These are phyloP conservation scores for Paraphysoderma sedebokerense DNA, from an alignment of 371 early-diverging fungal genomes.

Conservation along the genomic window DNA sequence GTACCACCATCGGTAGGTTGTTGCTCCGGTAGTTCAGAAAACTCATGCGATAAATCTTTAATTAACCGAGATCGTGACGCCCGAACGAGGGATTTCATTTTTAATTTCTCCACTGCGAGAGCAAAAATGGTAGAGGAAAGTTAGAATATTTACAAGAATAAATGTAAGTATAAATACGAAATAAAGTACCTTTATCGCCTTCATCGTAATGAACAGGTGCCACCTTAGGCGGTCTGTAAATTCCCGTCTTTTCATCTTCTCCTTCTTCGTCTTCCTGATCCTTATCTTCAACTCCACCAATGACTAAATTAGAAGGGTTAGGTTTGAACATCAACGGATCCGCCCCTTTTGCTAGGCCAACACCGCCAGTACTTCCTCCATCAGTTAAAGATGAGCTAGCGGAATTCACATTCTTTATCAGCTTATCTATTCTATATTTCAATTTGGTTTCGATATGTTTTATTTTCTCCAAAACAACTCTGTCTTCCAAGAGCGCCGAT, in stretches of 20 bases:
- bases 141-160: background rate
- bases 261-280: constrained; percentile 13
- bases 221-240: constrained; percentile 76
- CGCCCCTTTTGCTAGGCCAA: constrained; percentile 6
- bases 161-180: constrained; percentile 3
- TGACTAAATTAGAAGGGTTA: constrained; percentile 52
- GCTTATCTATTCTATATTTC: constrained; percentile 91
- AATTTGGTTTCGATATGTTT: constrained; percentile 83
- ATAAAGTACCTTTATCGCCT: constrained; percentile 7
- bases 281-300: constrained; percentile 21
- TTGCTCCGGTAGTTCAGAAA: constrained; percentile 77
- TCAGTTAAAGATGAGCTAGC: background rate
- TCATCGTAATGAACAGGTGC: constrained; percentile 79
- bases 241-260: constrained; percentile 7
- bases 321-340: constrained; percentile 78
- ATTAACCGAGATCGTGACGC: constrained; percentile 74
- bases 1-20: constrained; percentile 30
- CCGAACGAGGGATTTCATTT: constrained; percentile 42
- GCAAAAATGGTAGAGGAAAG: constrained; percentile 1
- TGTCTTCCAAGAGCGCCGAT: constrained; percentile 49
- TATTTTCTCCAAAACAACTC: constrained; percentile 77
- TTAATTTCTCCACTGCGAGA: constrained; percentile 29
- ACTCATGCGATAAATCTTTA: constrained; percentile 65
- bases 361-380: constrained; percentile 3
- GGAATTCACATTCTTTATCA: constrained; percentile 24